phyloP scores from a whole-genome alignment of 306 rosid genomes.

The Fragaria nilgerrensis region DNA sequence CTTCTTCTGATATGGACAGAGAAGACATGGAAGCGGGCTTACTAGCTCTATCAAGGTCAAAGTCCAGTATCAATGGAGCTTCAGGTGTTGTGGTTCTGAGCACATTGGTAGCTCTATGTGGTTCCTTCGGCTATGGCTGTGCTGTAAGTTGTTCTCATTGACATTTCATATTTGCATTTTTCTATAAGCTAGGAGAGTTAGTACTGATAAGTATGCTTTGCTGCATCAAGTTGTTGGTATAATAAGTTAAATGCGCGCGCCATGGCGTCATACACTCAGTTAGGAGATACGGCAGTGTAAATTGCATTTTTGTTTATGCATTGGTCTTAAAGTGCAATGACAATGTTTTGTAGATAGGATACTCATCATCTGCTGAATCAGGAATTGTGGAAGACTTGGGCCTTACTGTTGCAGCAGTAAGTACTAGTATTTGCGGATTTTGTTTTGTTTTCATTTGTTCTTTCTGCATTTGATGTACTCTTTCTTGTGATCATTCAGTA shows the following conservation, averaged over 20 bases:
- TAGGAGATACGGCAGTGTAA: not conserved
- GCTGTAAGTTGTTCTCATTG: slow-evolving; percentile 6
- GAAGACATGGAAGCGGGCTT: slow-evolving; percentile 4
- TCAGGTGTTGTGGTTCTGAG: slow-evolving; percentile 18
- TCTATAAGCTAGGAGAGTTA: not conserved
- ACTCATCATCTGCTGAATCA: slow-evolving; percentile 34
- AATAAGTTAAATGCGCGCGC: not conserved
- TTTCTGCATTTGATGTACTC: not conserved
- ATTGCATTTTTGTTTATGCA: not conserved
- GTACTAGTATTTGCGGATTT: not conserved
- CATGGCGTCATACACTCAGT: not conserved
- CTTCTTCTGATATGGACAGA: not conserved
- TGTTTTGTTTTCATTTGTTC: not conserved
- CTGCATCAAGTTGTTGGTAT: not conserved
- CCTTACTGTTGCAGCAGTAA: slow-evolving; percentile 31
- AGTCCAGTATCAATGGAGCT: not conserved
- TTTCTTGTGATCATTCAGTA: slow-evolving; percentile 22
- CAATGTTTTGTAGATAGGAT: slow-evolving; percentile 30
- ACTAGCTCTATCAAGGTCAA: not conserved
- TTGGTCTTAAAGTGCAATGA: no score
- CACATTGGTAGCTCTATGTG: slow-evolving; percentile 5
- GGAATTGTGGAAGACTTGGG: slow-evolving; percentile 38
- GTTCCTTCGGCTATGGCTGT: slow-evolving; percentile 8
- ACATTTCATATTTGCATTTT: not conserved
- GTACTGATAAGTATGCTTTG: not conserved